These are phyloP conservation scores for Corymbia calophylla DNA, from an alignment of 441 rosid genomes.

Conservation along the genomic window DNA sequence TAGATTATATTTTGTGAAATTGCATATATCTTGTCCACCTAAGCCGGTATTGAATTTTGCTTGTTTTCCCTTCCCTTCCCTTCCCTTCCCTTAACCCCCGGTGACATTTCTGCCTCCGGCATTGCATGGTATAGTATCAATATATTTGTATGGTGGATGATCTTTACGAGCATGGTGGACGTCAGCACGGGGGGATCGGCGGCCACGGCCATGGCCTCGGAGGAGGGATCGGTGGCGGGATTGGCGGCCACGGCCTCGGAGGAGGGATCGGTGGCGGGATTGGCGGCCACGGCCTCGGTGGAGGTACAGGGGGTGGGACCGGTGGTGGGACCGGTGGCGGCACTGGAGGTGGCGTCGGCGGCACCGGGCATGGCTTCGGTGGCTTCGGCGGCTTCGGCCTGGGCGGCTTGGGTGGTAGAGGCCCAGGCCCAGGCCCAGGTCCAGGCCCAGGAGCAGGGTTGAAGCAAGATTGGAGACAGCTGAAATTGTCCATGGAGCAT, in stretches of 20 bases:
- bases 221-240: neutral
- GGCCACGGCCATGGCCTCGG: neutral
- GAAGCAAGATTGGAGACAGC: neutral
- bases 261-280: neutral
- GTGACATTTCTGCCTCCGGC: neutral
- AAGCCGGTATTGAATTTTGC: neutral
- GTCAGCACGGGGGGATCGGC: neutral
- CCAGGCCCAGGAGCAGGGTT: neutral
- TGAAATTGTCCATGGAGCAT: neutral
- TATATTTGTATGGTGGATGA: neutral
- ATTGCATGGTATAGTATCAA: neutral
- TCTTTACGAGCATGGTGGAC: neutral
- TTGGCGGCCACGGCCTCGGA: neutral
- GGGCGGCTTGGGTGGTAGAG: neutral
- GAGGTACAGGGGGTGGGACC: neutral
- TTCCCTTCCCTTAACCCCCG: neutral
- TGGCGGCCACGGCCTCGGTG: neutral
- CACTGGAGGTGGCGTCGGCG: neutral
- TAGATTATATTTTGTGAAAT: neutral
- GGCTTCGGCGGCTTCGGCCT: neutral
- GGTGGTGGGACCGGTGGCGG: neutral
- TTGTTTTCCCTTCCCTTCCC: neutral
- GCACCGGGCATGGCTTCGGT: neutral
- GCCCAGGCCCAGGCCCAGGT: neutral
- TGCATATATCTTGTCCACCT: no score